These are phyloP conservation scores for Oehlia diaphana DNA, from an alignment of 192 early-diverging fungal genomes.

Conservation along the genomic window DNA sequence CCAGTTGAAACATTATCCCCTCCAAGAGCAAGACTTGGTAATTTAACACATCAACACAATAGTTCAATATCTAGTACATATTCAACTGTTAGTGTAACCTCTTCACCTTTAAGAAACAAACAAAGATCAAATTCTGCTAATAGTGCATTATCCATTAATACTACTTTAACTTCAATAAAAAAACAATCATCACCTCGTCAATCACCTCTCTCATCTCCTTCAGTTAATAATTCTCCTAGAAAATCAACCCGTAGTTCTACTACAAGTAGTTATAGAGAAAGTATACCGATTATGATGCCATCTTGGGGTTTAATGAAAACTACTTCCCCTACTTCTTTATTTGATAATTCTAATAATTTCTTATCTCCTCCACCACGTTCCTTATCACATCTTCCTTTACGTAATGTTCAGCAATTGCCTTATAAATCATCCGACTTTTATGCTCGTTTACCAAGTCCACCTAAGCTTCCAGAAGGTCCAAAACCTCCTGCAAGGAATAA, in stretches of 20 bases:
- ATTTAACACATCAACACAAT: neutral
- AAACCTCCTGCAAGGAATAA: neutral
- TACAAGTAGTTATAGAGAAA: neutral
- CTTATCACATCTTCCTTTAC: neutral
- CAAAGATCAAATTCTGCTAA: conserved; percentile 5
- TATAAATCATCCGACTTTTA: neutral
- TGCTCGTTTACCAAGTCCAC: neutral
- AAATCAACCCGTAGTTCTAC: neutral
- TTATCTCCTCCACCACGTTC: conserved; percentile 3
- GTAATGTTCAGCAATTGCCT: neutral
- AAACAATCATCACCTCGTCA: neutral
- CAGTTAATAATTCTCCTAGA: neutral
- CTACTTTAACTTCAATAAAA: neutral
- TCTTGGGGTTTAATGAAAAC: neutral
- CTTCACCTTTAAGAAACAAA: neutral
- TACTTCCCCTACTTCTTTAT: neutral
- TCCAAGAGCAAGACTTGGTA: conserved; percentile 8
- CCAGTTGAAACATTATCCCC: conserved; percentile 27
- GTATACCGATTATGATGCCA: conserved; percentile 1
- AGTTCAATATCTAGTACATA: neutral
- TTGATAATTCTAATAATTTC: neutral
- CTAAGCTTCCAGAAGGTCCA: neutral
- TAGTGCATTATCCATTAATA: neutral
- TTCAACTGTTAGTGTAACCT: neutral
- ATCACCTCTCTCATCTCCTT: neutral